These are phyloP conservation scores for Trichosporon sp. DNA, from an alignment of 1,284 basidiomycete genomes.

Conservation along the genomic window DNA sequence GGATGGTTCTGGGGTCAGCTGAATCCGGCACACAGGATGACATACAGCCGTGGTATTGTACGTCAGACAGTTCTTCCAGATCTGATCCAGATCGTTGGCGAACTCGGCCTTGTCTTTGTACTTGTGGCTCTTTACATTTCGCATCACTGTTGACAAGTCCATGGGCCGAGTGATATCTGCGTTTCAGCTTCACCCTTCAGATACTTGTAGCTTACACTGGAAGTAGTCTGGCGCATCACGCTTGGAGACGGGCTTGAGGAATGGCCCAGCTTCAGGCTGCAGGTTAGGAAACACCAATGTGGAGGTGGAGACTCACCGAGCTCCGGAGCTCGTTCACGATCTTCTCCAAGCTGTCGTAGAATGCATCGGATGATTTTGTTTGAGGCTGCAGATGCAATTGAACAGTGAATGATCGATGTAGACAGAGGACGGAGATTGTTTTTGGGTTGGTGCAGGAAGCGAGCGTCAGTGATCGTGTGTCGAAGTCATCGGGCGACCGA, in stretches of 20 bases:
- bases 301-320: constrained; percentile 55
- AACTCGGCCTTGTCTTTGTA: constrained; percentile 95
- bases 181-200: not conserved
- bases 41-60: constrained; percentile 86
- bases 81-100: constrained; percentile 85
- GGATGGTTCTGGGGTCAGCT: constrained; percentile 59
- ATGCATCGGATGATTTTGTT: constrained; percentile 70
- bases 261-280: constrained; percentile 78
- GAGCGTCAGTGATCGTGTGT: constrained; percentile 6
- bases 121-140: constrained; percentile 80
- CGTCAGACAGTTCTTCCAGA: constrained; percentile 90
- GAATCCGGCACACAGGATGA: constrained; percentile 13
- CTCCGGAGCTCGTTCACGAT: constrained; percentile 75
- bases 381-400: constrained; percentile 31
- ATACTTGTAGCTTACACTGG: constrained; percentile 55
- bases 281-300: not conserved
- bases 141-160: constrained; percentile 88
- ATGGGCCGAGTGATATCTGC: constrained; percentile 83
- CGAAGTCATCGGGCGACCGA: constrained; percentile 2
- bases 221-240: constrained; percentile 84
- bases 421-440: not conserved
- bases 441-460: not conserved
- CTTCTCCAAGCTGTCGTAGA: constrained; percentile 85
- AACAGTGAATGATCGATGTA: not conserved
- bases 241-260: constrained; percentile 80